Evolutionary conservation across 352 stramenopile species (phyloP), one percentile per base, ranked within the genome.

Genomic region (Phytophthora melonis): DNA sequence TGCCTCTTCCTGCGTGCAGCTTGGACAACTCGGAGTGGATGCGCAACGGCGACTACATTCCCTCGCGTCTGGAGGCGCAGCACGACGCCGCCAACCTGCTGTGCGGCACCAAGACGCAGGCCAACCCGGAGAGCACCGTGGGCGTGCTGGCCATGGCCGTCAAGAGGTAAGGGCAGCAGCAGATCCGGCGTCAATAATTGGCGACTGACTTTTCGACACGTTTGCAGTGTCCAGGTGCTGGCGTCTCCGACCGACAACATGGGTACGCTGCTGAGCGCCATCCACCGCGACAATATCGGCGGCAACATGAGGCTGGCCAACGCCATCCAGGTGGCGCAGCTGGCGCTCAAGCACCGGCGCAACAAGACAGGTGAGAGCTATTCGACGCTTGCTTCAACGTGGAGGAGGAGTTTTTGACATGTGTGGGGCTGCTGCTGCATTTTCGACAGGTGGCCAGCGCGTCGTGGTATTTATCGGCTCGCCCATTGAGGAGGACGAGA

Each of bases 41-140:
- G 97, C 93, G 98, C 50, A 99, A 99, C 84, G 98, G 98, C 49
- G 98, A 99, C 84, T 99, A 99, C 89, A 94, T 99, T 72, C 98
- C 98, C 54, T 99, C 97, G 58, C 95, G 98, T 60, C 86, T 99
- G 58, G 97, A 99, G 74, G 97, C 98, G 5, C 98, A 99, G 79
- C 92, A 99, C 74, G 98, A 99, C 83, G 98, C 98, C 6, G 97
- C 97, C 34, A 99, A 99, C 75, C 77, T 99, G 50, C 83, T 99
- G 27, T 98, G 97, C 62, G 97, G 95, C 18, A 94, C 94, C 67
- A 99, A 99, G 81, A 99, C 96, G 36, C 92, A 99, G 76, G 93
- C 89, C 36, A 99, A 99, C 82, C 97, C 98, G 21, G 98, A 99
- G 87, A 99, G 92, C 64, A 99, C 98, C 34, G 98, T 99, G 36